Evolutionary conservation across 1,284 basidiomycete species (phyloP).

Genomic region (Apiotrichum laibachii): DNA sequence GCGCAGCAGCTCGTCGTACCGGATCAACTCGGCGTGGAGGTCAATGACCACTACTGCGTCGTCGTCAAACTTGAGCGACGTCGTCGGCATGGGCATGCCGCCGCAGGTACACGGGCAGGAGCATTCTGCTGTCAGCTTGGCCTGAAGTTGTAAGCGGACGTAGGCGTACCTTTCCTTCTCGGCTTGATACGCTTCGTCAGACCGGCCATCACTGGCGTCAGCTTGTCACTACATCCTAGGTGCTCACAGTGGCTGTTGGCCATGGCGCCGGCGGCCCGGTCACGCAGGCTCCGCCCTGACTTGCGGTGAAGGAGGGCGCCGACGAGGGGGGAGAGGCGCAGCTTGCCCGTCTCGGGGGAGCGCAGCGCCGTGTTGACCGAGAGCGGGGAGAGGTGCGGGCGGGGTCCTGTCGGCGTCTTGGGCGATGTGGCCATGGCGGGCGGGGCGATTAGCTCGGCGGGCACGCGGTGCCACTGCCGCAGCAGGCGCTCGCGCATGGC

Average conservation of each 20-base stretch:
- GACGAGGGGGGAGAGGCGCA: neutral
- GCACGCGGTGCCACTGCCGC: neutral
- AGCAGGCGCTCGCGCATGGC: constrained; percentile 4
- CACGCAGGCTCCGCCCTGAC: neutral
- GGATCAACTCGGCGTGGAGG: constrained; percentile 4
- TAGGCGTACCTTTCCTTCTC: neutral
- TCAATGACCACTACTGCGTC: constrained; percentile 3
- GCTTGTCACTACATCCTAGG: neutral
- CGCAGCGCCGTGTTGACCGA: no score
- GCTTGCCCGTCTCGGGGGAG: no score
- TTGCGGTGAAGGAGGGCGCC: neutral
- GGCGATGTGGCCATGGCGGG: neutral
- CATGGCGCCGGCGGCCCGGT: neutral
- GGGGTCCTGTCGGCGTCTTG: neutral
- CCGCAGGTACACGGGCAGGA: constrained; percentile 3
- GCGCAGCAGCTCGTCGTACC: constrained; percentile 2
- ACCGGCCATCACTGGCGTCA: neutral
- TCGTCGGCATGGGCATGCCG: neutral
- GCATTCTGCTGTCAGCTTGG: neutral
- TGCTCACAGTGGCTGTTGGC: neutral
- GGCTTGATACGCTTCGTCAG: neutral
- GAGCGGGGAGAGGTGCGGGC: no score
- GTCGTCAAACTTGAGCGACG: constrained; percentile 1
- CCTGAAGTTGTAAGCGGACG: neutral
- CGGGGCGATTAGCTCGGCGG: neutral